These are phyloP conservation scores for Ricinus communis DNA, from an alignment of 345 rosid genomes.

Conservation along the genomic window DNA sequence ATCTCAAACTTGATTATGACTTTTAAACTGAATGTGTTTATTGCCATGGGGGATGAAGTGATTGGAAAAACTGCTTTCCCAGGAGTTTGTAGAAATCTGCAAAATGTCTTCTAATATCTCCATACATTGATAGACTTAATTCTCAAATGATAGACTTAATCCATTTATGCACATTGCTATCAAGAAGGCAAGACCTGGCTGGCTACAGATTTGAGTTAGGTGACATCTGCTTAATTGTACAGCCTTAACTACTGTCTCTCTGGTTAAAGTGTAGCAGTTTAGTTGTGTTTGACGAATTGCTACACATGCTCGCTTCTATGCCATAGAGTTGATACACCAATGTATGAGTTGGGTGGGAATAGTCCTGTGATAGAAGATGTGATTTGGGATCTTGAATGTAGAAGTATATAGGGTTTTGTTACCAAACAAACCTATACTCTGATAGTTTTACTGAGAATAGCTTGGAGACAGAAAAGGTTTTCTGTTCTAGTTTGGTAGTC, in stretches of 20 bases:
- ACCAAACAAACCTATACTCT: neutral
- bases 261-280: neutral
- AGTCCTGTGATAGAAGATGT: neutral
- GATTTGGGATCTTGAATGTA: neutral
- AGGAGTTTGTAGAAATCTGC: neutral
- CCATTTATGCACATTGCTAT: neutral
- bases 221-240: neutral
- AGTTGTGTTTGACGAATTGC: neutral
- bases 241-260: no score
- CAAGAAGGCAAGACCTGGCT: neutral
- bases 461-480: neutral
- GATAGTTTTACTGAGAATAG: neutral
- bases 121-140: neutral
- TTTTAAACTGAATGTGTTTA: neutral
- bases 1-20: neutral
- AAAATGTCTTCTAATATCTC: neutral
- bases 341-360: neutral
- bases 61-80: neutral
- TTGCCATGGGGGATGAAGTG: neutral
- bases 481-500: neutral
- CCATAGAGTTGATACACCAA: neutral
- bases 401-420: neutral
- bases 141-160: neutral
- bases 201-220: neutral
- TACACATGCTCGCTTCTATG: neutral